Evolutionary conservation across 2,329 filamentous ascomycete genomes (phyloP), one percentile per base, ranked within the genome.

Genomic region (Trichoderma sp.): DNA sequence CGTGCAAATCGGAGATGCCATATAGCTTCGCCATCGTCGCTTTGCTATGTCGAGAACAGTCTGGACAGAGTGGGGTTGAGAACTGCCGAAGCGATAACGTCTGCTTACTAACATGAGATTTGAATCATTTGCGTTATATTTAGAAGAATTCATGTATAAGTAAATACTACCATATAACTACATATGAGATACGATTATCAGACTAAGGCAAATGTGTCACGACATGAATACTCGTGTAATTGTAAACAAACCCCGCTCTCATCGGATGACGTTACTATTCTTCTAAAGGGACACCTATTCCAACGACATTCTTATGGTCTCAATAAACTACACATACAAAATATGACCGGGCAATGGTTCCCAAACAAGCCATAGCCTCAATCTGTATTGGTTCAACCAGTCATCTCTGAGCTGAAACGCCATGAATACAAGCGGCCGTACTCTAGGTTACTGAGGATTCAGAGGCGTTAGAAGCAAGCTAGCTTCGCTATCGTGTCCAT

Each of bases 1-100:
- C 53, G 40, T 66, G 63, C 63, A 66, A 49, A n/a, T 66, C 63
- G 21, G 63, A 66, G 27, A 66, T 66, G 29, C 35, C 63, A 58
- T 66, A 66, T 47, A 66, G 21, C 16, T 58, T 66, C n/a, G 63
- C 63, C 63, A 66, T 66, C 8, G 37, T 49, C 5, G 37, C 27
- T 33, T 13, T 47, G 16, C 16, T n/a, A 3, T 58, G 21, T 55
- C 33, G n/a, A n/a, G 29, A n/a, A n/a, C 24, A 57, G 56, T 27
- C 31, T 43, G 37, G 37, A 53, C 24, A 8, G 53, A 66, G 63
- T 66, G 63, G 63, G 63, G 63, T 56, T 33, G 29, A 27, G 62
- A 33, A 27, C 40, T 52, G 29, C 33, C 19, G 31, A 49, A 52
- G 43, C 14, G 16, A 63, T 16, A 49, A 49, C 19, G 10, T 24